A percentile compares a stretch with the other conserved stretches of the same genome.
phyloP scores from a whole-genome alignment of 805 yeast species.

The Candida boidinii region DNA sequence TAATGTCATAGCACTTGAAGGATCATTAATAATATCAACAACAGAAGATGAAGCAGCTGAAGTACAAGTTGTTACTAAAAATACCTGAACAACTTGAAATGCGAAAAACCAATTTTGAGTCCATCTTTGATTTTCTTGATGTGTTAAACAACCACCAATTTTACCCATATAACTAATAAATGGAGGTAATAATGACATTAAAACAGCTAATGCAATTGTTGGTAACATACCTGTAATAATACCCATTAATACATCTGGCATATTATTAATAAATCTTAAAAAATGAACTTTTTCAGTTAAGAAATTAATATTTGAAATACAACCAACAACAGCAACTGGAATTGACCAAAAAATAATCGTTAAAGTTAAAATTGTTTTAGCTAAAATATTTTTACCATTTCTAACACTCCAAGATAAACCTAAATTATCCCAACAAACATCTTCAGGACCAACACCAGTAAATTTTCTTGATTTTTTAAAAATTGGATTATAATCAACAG shows the following conservation, averaged over 20 bases:
- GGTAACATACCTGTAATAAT: slow-evolving; percentile 84
- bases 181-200: slow-evolving; percentile 84
- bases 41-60: slow-evolving; percentile 81
- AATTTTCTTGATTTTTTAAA: slow-evolving; percentile 37
- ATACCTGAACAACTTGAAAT: slow-evolving; percentile 85
- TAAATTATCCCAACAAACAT: slow-evolving; percentile 76
- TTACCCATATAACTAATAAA: slow-evolving; percentile 72
- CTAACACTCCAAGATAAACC: slow-evolving; percentile 51
- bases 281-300: slow-evolving; percentile 66
- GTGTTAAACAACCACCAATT: slow-evolving; percentile 61
- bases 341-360: slow-evolving; percentile 88
- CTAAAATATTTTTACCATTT: slow-evolving; percentile 44
- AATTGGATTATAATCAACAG: slow-evolving; percentile 47
- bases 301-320: slow-evolving; percentile 76
- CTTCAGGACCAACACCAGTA: slow-evolving; percentile 71
- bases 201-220: slow-evolving; percentile 65
- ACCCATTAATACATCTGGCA: slow-evolving; percentile 70
- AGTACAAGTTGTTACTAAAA: slow-evolving; percentile 73
- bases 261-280: slow-evolving; percentile 63
- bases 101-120: slow-evolving; percentile 87
- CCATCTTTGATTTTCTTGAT: slow-evolving; percentile 66
- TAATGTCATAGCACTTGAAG: slow-evolving; percentile 62
- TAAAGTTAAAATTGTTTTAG: slow-evolving; percentile 54
- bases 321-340: slow-evolving; percentile 97
- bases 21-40: slow-evolving; percentile 56